Base-by-base conservation (phyloP, 805 yeast species). In the Nakazawaea holstii region DNA sequence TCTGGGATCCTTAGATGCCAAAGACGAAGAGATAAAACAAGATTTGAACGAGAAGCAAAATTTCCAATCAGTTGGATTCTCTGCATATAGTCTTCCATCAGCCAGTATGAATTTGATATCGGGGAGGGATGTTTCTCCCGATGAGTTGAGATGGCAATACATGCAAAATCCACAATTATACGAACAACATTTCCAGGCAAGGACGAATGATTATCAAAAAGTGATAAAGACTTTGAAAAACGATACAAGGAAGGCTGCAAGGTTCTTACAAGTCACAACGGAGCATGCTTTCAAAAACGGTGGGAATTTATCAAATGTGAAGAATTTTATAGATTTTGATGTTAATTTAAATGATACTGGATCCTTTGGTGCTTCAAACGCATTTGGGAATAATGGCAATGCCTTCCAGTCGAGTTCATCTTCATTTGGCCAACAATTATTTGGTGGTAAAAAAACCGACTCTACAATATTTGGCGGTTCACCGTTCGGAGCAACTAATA, bases 61-160 rank as follows among this genome's bases (percentile, higher is more conserved):
- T 13, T 43, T 73, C 41, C 53, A 52, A 20, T 73, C 72, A 8
- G 58, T 60, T 11, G 57, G 73, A 1, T 53, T 64, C 2, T 69
- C 83, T 0, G 63, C 74, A 1, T 77, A 73, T 58, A 77, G 84
- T 26, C 56, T 76, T n/a, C 70, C 67, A 1, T 57, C 80, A 1
- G 77, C 78, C 0, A 67, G 68, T 8, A 66, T 68, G 40, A 78
- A 76, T 53, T 55, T 80, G 37, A 75, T 80, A 8, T 53, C 63
- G 2, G 77, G 73, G 1, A 62, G 86, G 55, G 85, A 81, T 51
- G 57, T 72, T 20, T 78, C 84, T 0, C 65, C 62, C 20, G 85
- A 79, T 50, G 85, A 80, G 53, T 61, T 69, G 15, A 61, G 85
- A 47, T 61, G 72, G 44, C 70, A 72, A 50, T 77, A 64, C 50